Evolutionary conservation across 1,139 yeast species (phyloP).

Genomic region (Diutina pseudorugosa): DNA sequence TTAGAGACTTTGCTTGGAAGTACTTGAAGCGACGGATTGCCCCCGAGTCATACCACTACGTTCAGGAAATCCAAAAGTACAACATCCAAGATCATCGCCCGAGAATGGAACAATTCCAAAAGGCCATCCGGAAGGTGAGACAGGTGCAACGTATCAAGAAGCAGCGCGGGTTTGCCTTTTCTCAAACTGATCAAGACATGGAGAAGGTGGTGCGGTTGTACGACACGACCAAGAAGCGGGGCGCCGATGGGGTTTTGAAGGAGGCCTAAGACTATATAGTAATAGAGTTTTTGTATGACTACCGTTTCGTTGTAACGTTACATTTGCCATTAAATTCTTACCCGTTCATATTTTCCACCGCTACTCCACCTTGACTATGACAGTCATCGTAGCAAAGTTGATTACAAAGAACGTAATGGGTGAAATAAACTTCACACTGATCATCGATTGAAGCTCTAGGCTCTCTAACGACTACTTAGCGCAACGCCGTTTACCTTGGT

Average conservation of each 20-base stretch:
- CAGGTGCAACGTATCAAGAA: slow-evolving; percentile 97
- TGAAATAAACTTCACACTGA: no score
- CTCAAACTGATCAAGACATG: slow-evolving; percentile 91
- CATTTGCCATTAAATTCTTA: not conserved
- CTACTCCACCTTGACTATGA: no score
- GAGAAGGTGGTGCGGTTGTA: slow-evolving; percentile 85
- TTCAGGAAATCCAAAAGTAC: slow-evolving; percentile 93
- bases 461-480: no score
- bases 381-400: no score
- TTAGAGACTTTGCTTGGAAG: slow-evolving; percentile 90
- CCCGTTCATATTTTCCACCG: no score
- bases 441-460: no score
- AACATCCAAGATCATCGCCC: slow-evolving; percentile 92
- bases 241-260: not conserved
- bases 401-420: no score
- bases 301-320: not conserved
- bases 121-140: slow-evolving; percentile 92
- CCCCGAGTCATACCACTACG: slow-evolving; percentile 89
- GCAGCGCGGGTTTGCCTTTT: slow-evolving; percentile 97
- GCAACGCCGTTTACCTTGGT: not conserved
- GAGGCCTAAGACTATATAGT: not conserved
- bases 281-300: not conserved
- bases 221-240: slow-evolving; percentile 63
- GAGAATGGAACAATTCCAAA: slow-evolving; percentile 91
- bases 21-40: slow-evolving; percentile 82